A percentile compares a stretch with the other conserved stretches of the same genome.
These are phyloP conservation scores for Suaeda aralocaspica DNA, from an alignment of 148 eudicot species.

Conservation along the genomic window DNA sequence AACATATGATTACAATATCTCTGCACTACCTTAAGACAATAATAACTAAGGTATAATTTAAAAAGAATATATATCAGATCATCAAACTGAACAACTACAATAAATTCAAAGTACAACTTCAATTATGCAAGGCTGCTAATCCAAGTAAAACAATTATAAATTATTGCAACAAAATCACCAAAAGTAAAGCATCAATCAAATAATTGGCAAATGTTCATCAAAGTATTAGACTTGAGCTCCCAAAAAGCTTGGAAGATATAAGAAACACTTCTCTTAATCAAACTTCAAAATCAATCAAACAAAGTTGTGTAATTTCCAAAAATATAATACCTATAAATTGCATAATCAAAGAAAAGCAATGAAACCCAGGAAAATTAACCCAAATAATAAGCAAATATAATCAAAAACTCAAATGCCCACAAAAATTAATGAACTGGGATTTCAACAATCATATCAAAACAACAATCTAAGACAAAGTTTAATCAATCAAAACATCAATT, in stretches of 20 bases:
- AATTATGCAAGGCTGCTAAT: background rate
- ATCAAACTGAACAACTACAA: no score
- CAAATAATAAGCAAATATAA: constrained; percentile 3
- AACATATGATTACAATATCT: background rate
- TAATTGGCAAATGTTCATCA: background rate
- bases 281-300: background rate
- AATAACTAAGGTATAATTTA: no score
- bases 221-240: no score
- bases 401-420: constrained; percentile 17
- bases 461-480: background rate
- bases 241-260: no score
- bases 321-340: constrained; percentile 4
- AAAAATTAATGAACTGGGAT: background rate
- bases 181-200: constrained; percentile 7
- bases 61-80: no score
- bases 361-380: background rate
- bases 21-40: no score
- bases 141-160: background rate
- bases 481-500: background rate
- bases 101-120: no score
- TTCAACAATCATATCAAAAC: constrained; percentile 1
- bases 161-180: background rate
- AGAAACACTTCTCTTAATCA: constrained; percentile 1
- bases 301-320: background rate
- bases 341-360: background rate